A percentile compares a stretch with the other conserved stretches of the same genome.
These are phyloP conservation scores for Helichrysum umbraculigerum DNA, from an alignment of 129 eudicot species.

Conservation along the genomic window DNA sequence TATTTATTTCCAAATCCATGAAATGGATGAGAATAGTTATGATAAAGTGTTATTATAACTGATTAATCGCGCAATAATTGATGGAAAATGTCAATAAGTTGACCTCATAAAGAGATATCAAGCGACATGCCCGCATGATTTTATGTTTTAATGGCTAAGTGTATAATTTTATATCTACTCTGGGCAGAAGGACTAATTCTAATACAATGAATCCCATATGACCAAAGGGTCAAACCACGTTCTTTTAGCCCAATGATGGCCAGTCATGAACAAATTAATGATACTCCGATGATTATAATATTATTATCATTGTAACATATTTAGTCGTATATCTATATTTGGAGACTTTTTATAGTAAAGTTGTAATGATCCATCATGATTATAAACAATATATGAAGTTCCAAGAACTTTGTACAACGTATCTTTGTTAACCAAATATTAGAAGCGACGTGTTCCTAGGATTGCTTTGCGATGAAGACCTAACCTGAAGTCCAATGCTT, in stretches of 20 bases:
- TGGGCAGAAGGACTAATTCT: not conserved
- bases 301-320: too few species aligned
- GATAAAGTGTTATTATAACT: not conserved
- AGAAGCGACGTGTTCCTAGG: too few species aligned
- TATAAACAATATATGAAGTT: too few species aligned
- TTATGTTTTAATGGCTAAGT: not conserved
- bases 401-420: too few species aligned
- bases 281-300: too few species aligned
- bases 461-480: too few species aligned
- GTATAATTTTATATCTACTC: not conserved
- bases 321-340: too few species aligned
- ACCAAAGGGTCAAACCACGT: not conserved
- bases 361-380: too few species aligned
- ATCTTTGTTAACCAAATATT: too few species aligned
- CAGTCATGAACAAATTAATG: not conserved
- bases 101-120: constrained; percentile 18
- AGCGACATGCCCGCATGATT: constrained; percentile 21
- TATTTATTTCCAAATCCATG: constrained; percentile 5
- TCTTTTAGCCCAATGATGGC: not conserved
- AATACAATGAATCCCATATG: not conserved
- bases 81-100: constrained; percentile 21
- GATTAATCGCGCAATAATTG: constrained; percentile 8
- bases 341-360: too few species aligned
- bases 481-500: too few species aligned
- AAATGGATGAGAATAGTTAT: not conserved